Evolutionary conservation across 163 green algal genomes (phyloP).

Genomic region (Scenedesmus sp.): DNA sequence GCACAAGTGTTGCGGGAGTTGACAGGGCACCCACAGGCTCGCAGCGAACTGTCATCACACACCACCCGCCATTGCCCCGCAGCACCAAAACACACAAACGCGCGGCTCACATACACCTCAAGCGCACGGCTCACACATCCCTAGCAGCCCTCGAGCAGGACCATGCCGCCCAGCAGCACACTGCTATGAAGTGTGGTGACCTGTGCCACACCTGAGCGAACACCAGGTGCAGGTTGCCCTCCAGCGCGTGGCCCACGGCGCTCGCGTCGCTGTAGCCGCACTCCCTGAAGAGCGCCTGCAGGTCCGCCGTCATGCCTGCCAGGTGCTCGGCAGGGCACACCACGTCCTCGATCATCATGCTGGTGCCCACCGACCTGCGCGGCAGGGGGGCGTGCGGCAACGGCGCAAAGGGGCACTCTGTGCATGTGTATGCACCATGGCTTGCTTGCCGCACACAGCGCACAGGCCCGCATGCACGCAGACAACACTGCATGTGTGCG

Average conservation of each 20-base stretch:
- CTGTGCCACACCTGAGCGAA: conserved; percentile 38
- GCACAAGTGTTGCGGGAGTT: too few relatives aligned
- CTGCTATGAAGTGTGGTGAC: background rate
- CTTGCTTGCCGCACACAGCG: background rate
- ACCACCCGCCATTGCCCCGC: too few relatives aligned
- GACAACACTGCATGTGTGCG: too few relatives aligned
- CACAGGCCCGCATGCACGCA: too few relatives aligned
- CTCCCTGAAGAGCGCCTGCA: conserved; percentile 33
- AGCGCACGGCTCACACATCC: conserved; percentile 29
- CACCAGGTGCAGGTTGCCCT: conserved; percentile 53
- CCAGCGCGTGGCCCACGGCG: conserved; percentile 41
- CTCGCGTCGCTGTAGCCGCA: conserved; percentile 32
- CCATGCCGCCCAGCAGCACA: too few relatives aligned
- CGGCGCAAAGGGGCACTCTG: background rate
- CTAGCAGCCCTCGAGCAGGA: too few relatives aligned
- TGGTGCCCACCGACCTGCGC: conserved; percentile 42
- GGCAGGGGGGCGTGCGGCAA: background rate
- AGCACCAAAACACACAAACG: too few relatives aligned
- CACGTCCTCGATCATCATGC: conserved; percentile 52
- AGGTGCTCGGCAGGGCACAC: conserved; percentile 50
- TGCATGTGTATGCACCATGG: background rate
- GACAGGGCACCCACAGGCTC: too few relatives aligned
- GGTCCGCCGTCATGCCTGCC: conserved; percentile 46
- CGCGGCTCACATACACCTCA: conserved; percentile 35
- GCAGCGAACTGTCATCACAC: too few relatives aligned